Conservation (phyloP, 1,139 yeast species). For the Saccharomyces uvarum region DNA sequence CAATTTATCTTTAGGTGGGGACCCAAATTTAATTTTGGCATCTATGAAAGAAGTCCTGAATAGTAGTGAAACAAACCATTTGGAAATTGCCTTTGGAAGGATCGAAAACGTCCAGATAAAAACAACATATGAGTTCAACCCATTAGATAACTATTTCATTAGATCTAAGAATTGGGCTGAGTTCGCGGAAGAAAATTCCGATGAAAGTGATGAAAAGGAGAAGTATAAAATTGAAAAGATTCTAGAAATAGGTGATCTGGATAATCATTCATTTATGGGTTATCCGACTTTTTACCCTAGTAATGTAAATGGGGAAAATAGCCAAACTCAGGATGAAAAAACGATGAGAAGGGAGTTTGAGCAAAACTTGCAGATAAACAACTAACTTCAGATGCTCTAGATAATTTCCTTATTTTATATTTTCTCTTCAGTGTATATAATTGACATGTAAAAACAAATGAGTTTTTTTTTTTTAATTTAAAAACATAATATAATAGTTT, state of each 20-base stretch:
- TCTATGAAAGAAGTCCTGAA: slow-evolving; percentile 24
- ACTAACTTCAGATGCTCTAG: not conserved
- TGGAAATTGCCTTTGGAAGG: slow-evolving; percentile 16
- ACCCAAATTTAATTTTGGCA: slow-evolving; percentile 22
- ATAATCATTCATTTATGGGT: not conserved
- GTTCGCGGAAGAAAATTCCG: slow-evolving; percentile 4
- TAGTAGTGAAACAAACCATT: slow-evolving; percentile 14
- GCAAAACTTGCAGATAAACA: not conserved
- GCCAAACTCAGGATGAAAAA: not conserved
- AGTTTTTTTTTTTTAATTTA: not conserved
- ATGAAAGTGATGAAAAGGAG: slow-evolving; percentile 9
- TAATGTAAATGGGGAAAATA: not conserved
- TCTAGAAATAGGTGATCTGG: not conserved
- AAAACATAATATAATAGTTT: not conserved
- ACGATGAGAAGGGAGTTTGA: not conserved
- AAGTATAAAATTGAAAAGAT: not conserved
- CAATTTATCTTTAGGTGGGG: slow-evolving; percentile 27
- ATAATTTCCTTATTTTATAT: not conserved
- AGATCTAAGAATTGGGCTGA: slow-evolving; percentile 13
- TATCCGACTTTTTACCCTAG: not conserved
- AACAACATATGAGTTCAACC: not conserved
- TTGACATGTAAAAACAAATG: not conserved
- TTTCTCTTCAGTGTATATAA: not conserved
- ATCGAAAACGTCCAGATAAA: slow-evolving; percentile 1
- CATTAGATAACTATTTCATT: slow-evolving; percentile 9